Evolutionary conservation across 208 protist genomes (phyloP).

Genomic region (Leishmania gerbilli): DNA sequence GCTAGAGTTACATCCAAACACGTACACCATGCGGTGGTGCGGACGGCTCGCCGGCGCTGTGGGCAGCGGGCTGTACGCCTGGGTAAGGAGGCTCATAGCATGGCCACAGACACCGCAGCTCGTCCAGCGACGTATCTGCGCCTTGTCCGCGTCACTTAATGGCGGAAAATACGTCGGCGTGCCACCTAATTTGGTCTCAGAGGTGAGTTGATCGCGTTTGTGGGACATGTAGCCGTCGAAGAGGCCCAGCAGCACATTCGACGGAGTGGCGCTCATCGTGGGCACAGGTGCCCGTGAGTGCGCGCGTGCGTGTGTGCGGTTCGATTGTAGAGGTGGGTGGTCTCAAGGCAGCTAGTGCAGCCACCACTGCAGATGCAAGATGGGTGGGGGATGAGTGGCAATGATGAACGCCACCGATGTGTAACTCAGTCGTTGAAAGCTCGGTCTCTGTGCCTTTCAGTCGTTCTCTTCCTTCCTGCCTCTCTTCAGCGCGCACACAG

Average conservation of each 20-base stretch:
- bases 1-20: conserved; percentile 77
- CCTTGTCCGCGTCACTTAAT: conserved; percentile 37
- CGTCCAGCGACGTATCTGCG: conserved; percentile 55
- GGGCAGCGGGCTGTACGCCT: conserved; percentile 80
- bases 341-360: background rate
- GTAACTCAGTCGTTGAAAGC: background rate
- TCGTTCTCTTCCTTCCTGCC: background rate
- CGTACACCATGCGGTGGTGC: conserved; percentile 85
- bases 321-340: background rate
- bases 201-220: conserved; percentile 51
- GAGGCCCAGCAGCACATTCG: conserved; percentile 56
- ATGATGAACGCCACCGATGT: background rate
- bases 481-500: background rate
- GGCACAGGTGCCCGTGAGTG: background rate
- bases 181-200: conserved; percentile 79
- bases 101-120: conserved; percentile 71
- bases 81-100: conserved; percentile 69
- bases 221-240: conserved; percentile 83
- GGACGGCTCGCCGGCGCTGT: conserved; percentile 8
- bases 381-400: background rate
- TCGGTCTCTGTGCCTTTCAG: background rate
- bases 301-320: background rate
- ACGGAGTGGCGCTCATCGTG: conserved; percentile 3
- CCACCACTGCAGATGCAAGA: background rate
- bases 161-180: conserved; percentile 55